Evolutionary conservation across 2,329 filamentous ascomycete genomes (phyloP).

Genomic region (Neocatenulostroma microsporum): DNA sequence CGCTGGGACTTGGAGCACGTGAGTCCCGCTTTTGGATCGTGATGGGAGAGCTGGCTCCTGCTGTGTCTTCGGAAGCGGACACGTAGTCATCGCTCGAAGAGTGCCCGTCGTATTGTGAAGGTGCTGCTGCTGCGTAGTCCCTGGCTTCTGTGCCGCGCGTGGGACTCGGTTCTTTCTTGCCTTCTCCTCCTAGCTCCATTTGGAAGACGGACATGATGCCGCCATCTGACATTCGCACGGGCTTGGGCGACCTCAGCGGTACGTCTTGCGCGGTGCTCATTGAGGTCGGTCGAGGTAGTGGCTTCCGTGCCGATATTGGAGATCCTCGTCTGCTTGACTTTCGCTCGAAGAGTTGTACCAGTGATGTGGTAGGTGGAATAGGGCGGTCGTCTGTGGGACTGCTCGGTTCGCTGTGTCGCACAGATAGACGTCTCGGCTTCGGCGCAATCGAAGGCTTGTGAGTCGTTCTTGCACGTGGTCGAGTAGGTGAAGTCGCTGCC

Average conservation of each 20-base stretch:
- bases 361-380: slow-evolving; percentile 49
- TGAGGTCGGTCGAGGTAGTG: background rate
- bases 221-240: slow-evolving; percentile 19
- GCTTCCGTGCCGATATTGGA: too few relatives aligned
- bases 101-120: slow-evolving; percentile 1
- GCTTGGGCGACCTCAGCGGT: slow-evolving; percentile 37
- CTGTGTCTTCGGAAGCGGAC: slow-evolving; percentile 17
- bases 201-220: slow-evolving; percentile 27
- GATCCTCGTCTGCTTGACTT: slow-evolving; percentile 19
- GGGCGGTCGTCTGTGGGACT: slow-evolving; percentile 18
- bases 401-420: slow-evolving; percentile 9
- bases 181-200: slow-evolving; percentile 20
- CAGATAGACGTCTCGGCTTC: slow-evolving; percentile 24
- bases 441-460: slow-evolving; percentile 19
- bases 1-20: slow-evolving; percentile 2
- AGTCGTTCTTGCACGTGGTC: slow-evolving; percentile 8
- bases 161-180: slow-evolving; percentile 6
- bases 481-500: background rate
- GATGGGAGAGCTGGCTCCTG: slow-evolving; percentile 3
- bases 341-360: slow-evolving; percentile 63
- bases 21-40: slow-evolving; percentile 3
- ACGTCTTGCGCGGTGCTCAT: slow-evolving; percentile 17
- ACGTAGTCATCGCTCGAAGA: slow-evolving; percentile 12
- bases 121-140: slow-evolving; percentile 5
- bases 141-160: slow-evolving; percentile 1